Base-by-base conservation (phyloP, 2,329 filamentous ascomycete species). In the Blastomyces gilchristii region DNA sequence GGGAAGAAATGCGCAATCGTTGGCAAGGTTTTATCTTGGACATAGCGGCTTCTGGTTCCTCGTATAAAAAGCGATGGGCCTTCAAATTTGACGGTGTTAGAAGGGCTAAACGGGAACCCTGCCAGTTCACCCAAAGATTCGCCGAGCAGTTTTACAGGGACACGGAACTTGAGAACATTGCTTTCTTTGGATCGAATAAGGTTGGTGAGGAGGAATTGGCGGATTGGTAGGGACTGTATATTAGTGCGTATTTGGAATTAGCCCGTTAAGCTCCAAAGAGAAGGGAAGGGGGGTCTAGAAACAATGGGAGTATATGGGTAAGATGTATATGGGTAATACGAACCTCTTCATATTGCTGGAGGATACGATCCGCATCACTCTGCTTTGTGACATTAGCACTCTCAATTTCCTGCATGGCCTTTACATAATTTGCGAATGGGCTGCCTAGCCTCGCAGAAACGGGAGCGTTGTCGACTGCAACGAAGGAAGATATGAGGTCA, bases 171-270 rank as follows among this genome's bases (percentile, higher is more conserved):
- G 69, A 88, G 83, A 2, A 79, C 79, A 61, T 82, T 79, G 60
- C 81, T 77, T 3, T 81, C 76, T 22, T 74, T 71, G 2, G 75
- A 70, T 5, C 54, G 84, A 68, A 88, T 76, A 49, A 97, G 80
- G 72, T 97, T 99, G 12, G 89, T 90, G 0, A 99, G 83, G 18
- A 99, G 83, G 74, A 97, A 99, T 72, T 97, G 92, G 2, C 94
- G 87, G 68, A 99, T 87, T 0, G 86, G 79, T 4, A 95, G 75
- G 16, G 87, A 85, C 80, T 86, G n/a, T 65, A 41, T 62, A 67
- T 31, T 31, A 43, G 8, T 22, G 56, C 31, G 34, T 31, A 31
- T 43, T 14, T 69, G 62, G 58, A 65, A 65, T 63, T 64, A 64
- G 53, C 67, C 65, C 28, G 66, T 37, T 37, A 37, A 37, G 34